Percentiles rank a stretch among this genome's conserved stretches.
Conservation (phyloP, 768 basidiomycete species). For the Rickenella mellea region DNA sequence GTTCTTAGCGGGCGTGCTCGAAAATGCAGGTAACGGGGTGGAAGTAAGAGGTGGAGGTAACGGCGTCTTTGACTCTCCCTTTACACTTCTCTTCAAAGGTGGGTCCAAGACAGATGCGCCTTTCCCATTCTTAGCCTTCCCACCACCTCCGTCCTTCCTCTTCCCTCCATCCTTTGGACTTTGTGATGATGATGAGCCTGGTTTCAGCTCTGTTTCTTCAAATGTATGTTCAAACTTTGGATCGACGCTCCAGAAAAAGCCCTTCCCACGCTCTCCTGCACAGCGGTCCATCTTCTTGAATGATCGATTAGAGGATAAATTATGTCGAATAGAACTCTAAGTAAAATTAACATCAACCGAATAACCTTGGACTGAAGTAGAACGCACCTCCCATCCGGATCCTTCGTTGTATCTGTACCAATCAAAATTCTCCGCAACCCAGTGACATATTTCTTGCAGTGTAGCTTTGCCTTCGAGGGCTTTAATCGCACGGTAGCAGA, state of each 20-base stretch:
- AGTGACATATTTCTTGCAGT: constrained; percentile 82
- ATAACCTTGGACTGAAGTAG: constrained; percentile 1
- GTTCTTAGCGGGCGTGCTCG: constrained; percentile 13
- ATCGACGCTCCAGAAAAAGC: constrained; percentile 90
- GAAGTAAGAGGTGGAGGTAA: constrained; percentile 65
- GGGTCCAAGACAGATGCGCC: constrained; percentile 42
- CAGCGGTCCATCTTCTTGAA: constrained; percentile 87
- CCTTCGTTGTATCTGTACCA: constrained; percentile 85
- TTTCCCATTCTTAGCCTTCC: constrained; percentile 57
- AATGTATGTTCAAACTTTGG: constrained; percentile 58
- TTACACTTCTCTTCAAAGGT: constrained; percentile 59
- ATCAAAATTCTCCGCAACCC: constrained; percentile 83
- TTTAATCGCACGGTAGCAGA: constrained; percentile 86
- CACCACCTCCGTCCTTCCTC: constrained; percentile 26
- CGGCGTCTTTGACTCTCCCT: constrained; percentile 48
- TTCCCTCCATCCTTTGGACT: not conserved
- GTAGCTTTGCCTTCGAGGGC: constrained; percentile 79
- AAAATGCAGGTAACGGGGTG: constrained; percentile 34
- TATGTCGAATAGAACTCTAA: constrained; percentile 92
- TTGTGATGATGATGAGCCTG: constrained; percentile 24
- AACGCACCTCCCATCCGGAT: constrained; percentile 80
- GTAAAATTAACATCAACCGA: not conserved
- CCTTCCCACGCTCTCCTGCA: constrained; percentile 81
- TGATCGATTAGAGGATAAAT: constrained; percentile 84
- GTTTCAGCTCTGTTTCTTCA: constrained; percentile 59